These are phyloP conservation scores for Blepharisma japonicum DNA, from an alignment of 73 alveolate genomes.

Conservation along the genomic window DNA sequence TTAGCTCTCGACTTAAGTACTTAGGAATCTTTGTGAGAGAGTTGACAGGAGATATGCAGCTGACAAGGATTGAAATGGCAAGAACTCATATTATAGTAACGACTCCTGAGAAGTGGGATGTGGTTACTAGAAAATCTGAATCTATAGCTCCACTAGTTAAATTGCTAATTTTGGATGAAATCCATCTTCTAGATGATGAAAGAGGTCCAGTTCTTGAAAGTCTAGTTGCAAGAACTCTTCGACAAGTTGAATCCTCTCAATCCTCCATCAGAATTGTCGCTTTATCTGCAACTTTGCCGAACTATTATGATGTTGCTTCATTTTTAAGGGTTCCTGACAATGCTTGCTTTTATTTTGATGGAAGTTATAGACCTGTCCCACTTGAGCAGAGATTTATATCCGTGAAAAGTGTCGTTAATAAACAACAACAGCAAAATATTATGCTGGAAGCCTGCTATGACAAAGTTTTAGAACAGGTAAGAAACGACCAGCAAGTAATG, in stretches of 20 bases:
- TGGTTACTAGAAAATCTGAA: slow-evolving; percentile 91
- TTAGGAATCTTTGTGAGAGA: slow-evolving; percentile 94
- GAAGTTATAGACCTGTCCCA: slow-evolving; percentile 91
- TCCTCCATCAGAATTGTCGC: slow-evolving; percentile 93
- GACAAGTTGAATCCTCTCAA: slow-evolving; percentile 77
- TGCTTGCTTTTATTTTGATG: slow-evolving; percentile 40
- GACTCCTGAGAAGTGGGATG: slow-evolving; percentile 99
- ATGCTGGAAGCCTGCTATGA: slow-evolving; percentile 84
- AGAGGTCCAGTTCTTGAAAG: slow-evolving; percentile 99
- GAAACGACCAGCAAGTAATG: slow-evolving; percentile 81
- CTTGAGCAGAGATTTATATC: slow-evolving; percentile 96
- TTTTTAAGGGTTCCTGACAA: slow-evolving; percentile 83
- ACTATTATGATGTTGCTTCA: slow-evolving; percentile 96
- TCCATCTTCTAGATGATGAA: slow-evolving; percentile 99
- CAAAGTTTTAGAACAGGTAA: slow-evolving; percentile 74
- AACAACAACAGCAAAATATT: slow-evolving; percentile 51
- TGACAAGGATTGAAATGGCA: slow-evolving; percentile 86
- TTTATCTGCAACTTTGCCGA: slow-evolving; percentile 99
- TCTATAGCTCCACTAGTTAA: slow-evolving; percentile 73
- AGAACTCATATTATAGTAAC: slow-evolving; percentile 98
- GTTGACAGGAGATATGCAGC: slow-evolving; percentile 99
- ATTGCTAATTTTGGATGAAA: slow-evolving; percentile 97
- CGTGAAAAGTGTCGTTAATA: slow-evolving; percentile 64
- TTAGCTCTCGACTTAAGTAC: slow-evolving; percentile 77
- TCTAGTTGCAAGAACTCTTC: slow-evolving; percentile 97